Conservation (phyloP, 495 filamentous ascomycete genomes). For the Tuber indicum region DNA sequence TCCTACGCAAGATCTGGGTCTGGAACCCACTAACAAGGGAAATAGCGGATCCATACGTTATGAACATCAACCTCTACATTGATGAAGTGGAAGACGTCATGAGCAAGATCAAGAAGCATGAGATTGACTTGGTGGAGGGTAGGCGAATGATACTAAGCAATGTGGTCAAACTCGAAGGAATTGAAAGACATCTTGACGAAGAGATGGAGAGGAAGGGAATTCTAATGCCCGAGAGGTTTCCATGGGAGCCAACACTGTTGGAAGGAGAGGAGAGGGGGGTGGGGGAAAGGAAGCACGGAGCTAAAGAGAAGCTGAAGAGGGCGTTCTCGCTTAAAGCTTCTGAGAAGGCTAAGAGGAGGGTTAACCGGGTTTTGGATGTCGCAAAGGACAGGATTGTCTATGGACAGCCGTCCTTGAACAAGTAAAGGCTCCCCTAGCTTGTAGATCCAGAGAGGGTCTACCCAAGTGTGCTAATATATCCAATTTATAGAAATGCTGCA, state of each 20-base stretch:
- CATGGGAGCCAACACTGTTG: neutral
- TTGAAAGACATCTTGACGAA: neutral
- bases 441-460: neutral
- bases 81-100: neutral
- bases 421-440: neutral
- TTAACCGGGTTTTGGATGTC: neutral
- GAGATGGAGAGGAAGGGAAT: neutral
- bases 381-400: neutral
- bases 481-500: neutral
- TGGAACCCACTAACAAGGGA: neutral
- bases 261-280: neutral
- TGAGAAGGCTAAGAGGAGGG: neutral
- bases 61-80: slow-evolving; percentile 2
- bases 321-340: neutral
- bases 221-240: neutral
- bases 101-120: neutral
- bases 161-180: neutral
- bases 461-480: neutral
- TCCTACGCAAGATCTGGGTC: neutral
- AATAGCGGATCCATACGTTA: neutral
- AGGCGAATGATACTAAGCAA: slow-evolving; percentile 1
- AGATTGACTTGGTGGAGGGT: neutral
- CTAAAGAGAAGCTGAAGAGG: neutral
- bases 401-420: neutral
- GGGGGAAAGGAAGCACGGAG: neutral